Evolutionary conservation across 345 rosid species (phyloP).

Genomic region (Stellera chamaejasme): DNA sequence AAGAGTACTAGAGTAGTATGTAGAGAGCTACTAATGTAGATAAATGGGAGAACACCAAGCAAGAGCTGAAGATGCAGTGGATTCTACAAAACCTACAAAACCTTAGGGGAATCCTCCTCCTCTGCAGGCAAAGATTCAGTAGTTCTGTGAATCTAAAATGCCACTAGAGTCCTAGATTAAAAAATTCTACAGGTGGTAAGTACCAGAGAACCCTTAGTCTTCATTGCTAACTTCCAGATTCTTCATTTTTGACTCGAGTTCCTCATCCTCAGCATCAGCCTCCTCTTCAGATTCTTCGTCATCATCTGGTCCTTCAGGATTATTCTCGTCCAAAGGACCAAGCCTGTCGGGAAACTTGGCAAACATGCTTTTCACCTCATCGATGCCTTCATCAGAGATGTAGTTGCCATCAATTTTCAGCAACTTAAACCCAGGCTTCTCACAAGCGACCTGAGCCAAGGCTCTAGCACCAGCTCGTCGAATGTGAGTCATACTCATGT

Average conservation of each 20-base stretch:
- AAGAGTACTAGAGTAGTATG: too few species aligned
- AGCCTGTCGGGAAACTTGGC: slow-evolving; percentile 56
- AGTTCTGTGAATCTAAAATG: slow-evolving; percentile 17
- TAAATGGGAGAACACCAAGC: too few species aligned
- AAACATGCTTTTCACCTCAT: slow-evolving; percentile 65
- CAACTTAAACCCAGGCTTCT: slow-evolving; percentile 56
- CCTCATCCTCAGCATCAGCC: slow-evolving; percentile 33
- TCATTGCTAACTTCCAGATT: slow-evolving; percentile 54
- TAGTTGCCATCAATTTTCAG: slow-evolving; percentile 65
- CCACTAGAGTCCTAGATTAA: slow-evolving; percentile 10
- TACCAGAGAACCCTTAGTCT: slow-evolving; percentile 18
- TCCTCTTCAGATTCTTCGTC: slow-evolving; percentile 40
- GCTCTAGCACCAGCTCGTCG: slow-evolving; percentile 67
- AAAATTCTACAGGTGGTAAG: background rate
- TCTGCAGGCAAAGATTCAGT: slow-evolving; percentile 12
- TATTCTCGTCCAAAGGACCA: slow-evolving; percentile 73
- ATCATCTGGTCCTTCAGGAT: slow-evolving; percentile 67
- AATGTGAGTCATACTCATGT: slow-evolving; percentile 44
- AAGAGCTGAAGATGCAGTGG: background rate
- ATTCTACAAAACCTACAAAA: slow-evolving; percentile 3
- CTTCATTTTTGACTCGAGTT: slow-evolving; percentile 63
- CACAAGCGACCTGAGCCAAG: slow-evolving; percentile 49
- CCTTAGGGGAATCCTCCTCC: slow-evolving; percentile 3
- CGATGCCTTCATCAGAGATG: slow-evolving; percentile 82
- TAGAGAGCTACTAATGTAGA: too few species aligned